Percentiles rank a stretch among this genome's conserved stretches.
Evolutionary conservation across 192 early-diverging fungal genomes (phyloP).

Genomic region (Cladochytrium replicatum): DNA sequence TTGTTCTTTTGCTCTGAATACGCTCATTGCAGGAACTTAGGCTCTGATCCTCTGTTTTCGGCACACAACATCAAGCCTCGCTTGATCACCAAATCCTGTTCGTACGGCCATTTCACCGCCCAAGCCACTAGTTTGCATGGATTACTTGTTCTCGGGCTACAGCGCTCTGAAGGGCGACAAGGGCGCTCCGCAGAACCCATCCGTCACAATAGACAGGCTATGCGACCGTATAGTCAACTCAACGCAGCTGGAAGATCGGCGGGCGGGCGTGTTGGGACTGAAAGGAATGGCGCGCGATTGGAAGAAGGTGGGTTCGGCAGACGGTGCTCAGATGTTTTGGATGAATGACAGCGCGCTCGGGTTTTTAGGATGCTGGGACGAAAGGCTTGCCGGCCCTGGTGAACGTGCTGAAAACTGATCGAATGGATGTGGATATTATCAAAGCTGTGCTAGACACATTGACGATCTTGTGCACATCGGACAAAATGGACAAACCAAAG

Average conservation of each 20-base stretch:
- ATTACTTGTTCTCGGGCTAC: conserved; percentile 49
- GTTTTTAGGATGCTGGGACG: conserved; percentile 69
- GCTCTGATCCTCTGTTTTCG: too few species aligned
- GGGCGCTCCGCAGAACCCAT: conserved; percentile 48
- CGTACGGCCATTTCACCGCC: too few species aligned
- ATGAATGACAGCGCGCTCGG: background rate
- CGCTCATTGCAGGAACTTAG: too few species aligned
- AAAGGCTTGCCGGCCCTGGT: conserved; percentile 65
- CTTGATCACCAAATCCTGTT: too few species aligned
- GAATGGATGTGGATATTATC: conserved; percentile 73
- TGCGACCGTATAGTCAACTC: conserved; percentile 73
- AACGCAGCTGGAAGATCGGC: conserved; percentile 80
- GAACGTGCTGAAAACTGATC: conserved; percentile 66
- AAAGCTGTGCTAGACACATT: conserved; percentile 85
- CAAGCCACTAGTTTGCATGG: too few species aligned
- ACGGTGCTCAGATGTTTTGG: background rate
- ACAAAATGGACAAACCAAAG: conserved; percentile 15
- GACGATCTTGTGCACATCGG: conserved; percentile 57
- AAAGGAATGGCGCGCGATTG: conserved; percentile 81
- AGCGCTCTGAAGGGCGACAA: conserved; percentile 53
- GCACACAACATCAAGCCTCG: too few species aligned
- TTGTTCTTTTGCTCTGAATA: too few species aligned
- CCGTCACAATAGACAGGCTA: conserved; percentile 74
- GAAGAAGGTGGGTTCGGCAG: conserved; percentile 43
- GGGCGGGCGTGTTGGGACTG: conserved; percentile 75